Conservation (phyloP, 257 asterid genomes). For the Fraxinus pennsylvanica region DNA sequence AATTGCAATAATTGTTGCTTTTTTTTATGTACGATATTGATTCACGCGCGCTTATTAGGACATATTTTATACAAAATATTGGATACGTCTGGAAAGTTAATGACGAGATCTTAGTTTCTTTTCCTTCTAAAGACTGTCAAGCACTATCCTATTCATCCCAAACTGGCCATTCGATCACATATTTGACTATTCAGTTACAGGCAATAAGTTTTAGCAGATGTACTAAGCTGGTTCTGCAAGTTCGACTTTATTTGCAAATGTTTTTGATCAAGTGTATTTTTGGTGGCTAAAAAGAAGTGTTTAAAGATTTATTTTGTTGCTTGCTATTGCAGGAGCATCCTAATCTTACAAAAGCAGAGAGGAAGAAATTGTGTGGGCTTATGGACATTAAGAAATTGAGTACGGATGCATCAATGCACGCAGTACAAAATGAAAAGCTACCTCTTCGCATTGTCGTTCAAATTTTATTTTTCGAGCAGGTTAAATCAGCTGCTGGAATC, state of each 20-base stretch:
- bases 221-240: not conserved
- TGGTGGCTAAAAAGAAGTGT: no score
- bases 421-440: conserved; percentile 84
- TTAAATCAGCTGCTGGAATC: conserved; percentile 52
- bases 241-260: not conserved
- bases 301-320: not conserved
- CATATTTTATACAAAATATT: no score
- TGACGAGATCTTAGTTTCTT: no score
- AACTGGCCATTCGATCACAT: no score
- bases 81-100: no score
- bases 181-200: no score
- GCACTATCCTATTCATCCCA: no score
- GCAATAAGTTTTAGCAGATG: no score
- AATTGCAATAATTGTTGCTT: not conserved
- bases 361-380: conserved; percentile 67
- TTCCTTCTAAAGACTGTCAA: no score
- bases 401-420: conserved; percentile 71
- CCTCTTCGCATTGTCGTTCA: conserved; percentile 87
- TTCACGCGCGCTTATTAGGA: not conserved
- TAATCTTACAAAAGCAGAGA: conserved; percentile 62
- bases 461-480: conserved; percentile 76
- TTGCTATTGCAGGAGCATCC: conserved; percentile 55
- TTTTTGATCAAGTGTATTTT: not conserved
- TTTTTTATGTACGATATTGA: no score
- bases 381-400: conserved; percentile 76